Conservation (phyloP, 805 yeast genomes). For the Starmera quercuum region DNA sequence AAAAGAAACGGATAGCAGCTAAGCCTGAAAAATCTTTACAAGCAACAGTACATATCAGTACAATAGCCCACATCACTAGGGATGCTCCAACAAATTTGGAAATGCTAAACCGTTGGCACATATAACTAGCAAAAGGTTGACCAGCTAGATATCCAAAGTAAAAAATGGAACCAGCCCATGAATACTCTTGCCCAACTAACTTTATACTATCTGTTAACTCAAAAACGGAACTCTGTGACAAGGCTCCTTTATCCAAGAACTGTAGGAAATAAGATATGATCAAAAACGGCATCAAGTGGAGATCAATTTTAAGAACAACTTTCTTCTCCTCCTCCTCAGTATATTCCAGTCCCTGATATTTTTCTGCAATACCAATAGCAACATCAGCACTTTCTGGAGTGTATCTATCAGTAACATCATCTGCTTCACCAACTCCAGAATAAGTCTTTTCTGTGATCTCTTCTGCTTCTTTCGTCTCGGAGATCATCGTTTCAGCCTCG, state of each 20-base stretch:
- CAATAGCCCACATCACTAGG: slow-evolving; percentile 15
- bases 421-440: slow-evolving; percentile 1
- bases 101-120: slow-evolving; percentile 18
- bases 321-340: slow-evolving; percentile 22
- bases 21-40: slow-evolving; percentile 30
- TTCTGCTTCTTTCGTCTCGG: too few relatives aligned
- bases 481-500: too few relatives aligned
- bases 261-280: too few relatives aligned
- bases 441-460: too few relatives aligned
- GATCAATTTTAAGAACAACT: slow-evolving; percentile 30
- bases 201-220: slow-evolving; percentile 33
- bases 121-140: slow-evolving; percentile 28
- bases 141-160: slow-evolving; percentile 34
- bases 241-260: slow-evolving; percentile 33
- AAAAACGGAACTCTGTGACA: slow-evolving; percentile 37
- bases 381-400: slow-evolving; percentile 16
- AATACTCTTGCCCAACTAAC: slow-evolving; percentile 31
- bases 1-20: slow-evolving; percentile 34
- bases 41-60: slow-evolving; percentile 22
- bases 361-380: too few relatives aligned
- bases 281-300: slow-evolving; percentile 28
- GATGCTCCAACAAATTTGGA: slow-evolving; percentile 16
- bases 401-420: slow-evolving; percentile 20
- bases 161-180: slow-evolving; percentile 33
- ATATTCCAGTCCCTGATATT: slow-evolving; percentile 12